Base-by-base conservation (phyloP, 2,329 filamentous ascomycete genomes). In the Phyllosticta capitalensis region DNA sequence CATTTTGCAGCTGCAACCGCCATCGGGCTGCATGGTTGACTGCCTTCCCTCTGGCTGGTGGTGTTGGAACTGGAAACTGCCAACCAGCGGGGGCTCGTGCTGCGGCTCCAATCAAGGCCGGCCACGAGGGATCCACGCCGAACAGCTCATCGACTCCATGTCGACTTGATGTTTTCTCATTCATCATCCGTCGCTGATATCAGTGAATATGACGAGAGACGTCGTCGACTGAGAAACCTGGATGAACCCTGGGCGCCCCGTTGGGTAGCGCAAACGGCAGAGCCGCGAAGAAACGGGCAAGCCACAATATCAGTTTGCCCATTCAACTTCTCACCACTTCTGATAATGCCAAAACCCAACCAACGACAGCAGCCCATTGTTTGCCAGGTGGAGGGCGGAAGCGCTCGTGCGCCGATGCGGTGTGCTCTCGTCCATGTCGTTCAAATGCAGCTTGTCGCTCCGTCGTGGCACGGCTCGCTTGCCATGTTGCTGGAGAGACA, bases 401-500 rank as follows among this genome's bases (percentile, higher is more conserved):
- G 52, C 56, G 56, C 56, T 59, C 56, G 56, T 59, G 56, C 56
- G 56, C 54, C 38, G 52, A 50, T 59, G 56, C 56, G 52, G 56
- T 59, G 56, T 59, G 56, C 33, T 14, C 7, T 38, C 33, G 12
- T 19, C 14, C 24, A 26, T 26, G 38, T n/a, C 38, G 14, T n/a
- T 45, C 38, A n/a, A 5, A 45, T 45, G 12, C 38, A 45, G 38
- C 38, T n/a, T 14, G 38, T 45, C 38, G 38, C 38, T 45, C 38
- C 38, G 38, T 45, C 38, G 38, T 45, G 38, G 38, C 38, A 45
- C 38, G 38, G 38, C 38, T 45, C 38, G 38, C 38, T 45, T 45
- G 38, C 38, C 38, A 45, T 45, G 38, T 45, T 45, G 38, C 38
- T 7, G 7, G 38, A 45, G 38, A n/a, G 38, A 45, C 38, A n/a